A percentile compares a stretch with the other conserved stretches of the same genome.
These are phyloP conservation scores for Steccherinum ochraceum DNA, from an alignment of 768 basidiomycete genomes.

Conservation along the genomic window DNA sequence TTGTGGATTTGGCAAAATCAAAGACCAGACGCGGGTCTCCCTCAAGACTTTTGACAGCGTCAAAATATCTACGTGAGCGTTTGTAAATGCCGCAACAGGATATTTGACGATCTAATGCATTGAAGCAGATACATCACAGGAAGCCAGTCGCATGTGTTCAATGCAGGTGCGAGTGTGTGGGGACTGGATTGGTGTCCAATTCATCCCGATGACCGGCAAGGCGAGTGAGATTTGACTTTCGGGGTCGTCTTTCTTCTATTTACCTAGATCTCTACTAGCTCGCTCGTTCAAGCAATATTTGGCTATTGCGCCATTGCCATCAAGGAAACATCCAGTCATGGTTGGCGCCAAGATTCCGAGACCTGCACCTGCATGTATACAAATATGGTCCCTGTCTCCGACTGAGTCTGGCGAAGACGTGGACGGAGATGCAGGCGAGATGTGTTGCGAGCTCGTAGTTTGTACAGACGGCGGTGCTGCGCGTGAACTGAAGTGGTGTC, in stretches of 20 bases:
- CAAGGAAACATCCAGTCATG: constrained; percentile 53
- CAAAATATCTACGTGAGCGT: constrained; percentile 45
- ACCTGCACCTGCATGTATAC: constrained; percentile 64
- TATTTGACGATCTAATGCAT: neutral
- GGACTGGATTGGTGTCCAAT: constrained; percentile 93
- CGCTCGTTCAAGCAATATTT: constrained; percentile 68
- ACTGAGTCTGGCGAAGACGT: constrained; percentile 2
- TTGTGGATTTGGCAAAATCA: constrained; percentile 65
- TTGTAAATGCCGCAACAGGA: neutral
- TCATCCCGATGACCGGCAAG: constrained; percentile 44
- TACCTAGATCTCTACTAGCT: constrained; percentile 27
- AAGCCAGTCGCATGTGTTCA: constrained; percentile 66
- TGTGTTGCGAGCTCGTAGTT: constrained; percentile 79
- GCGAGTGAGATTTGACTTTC: no score
- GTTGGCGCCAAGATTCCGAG: constrained; percentile 55
- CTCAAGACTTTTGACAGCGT: constrained; percentile 51
- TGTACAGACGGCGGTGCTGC: constrained; percentile 80
- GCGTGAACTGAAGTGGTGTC: constrained; percentile 88
- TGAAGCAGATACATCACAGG: constrained; percentile 56
- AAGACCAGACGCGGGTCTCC: constrained; percentile 40
- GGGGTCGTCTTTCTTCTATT: neutral
- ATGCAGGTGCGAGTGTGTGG: constrained; percentile 87
- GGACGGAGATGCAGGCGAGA: constrained; percentile 31
- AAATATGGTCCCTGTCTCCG: constrained; percentile 70
- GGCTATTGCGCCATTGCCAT: constrained; percentile 72